Base-by-base conservation (phyloP, 805 yeast species). In the Kuraishia ogatae region DNA sequence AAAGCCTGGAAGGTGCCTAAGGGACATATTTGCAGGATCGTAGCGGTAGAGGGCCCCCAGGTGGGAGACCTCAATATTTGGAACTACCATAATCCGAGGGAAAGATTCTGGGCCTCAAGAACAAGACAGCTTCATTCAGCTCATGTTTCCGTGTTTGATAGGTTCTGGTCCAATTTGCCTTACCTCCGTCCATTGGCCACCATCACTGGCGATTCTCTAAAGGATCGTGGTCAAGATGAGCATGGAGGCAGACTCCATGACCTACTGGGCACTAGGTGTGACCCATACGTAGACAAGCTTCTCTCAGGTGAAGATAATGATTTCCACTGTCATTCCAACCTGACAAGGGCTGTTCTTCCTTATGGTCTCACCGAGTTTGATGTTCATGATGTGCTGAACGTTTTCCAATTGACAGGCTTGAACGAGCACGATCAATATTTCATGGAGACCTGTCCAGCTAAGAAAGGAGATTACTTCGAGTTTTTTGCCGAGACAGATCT, bases 391-490 rank as follows among this genome's bases (percentile, higher is more conserved):
- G 88, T 84, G 7, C 70, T 84, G 61, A 84, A 84, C 66, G 86
- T 84, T 39, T 84, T 84, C 69, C 89, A 83, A 66, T 81, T 83
- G 57, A 83, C 88, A 0, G 89, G 89, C 0, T 72, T 83, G 59
- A 81, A 82, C 59, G 84, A 81, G 58, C 70, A 80, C 59, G 88
- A 83, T 64, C 85, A 81, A 64, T 84, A 84, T 65, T 83, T 80
- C 64, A 83, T 83, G 88, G 87, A 82, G 63, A 78, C 88, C 1
- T 82, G 84, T 59, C 89, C 89, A 1, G 84, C 88, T 1, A 70
- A 75, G 39, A 67, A 71, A 49, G 80, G 75, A 15, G 89, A 84
- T 62, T 82, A 80, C 64, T 82, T 84, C 61, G 88, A 84, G 66
- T 74, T 81, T 64, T 84, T 82, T 66, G 87, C 87, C 2, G 89